Percentiles rank a stretch among this genome's conserved stretches.
Evolutionary conservation across 768 basidiomycete species (phyloP).

Genomic region (Phanerochaete carnosa): DNA sequence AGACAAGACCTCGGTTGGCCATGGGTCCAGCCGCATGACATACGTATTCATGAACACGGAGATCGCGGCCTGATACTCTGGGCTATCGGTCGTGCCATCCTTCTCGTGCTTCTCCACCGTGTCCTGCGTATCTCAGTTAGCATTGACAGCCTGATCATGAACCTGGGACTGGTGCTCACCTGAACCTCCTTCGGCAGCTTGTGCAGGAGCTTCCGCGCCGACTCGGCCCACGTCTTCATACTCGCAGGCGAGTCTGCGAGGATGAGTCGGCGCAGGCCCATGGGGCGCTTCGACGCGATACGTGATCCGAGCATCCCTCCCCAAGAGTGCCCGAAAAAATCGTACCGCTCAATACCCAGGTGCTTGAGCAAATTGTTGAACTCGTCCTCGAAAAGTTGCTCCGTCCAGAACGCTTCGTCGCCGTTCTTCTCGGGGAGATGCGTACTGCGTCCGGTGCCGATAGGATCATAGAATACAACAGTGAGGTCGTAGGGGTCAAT

Average conservation of each 20-base stretch:
- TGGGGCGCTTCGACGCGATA: slow-evolving; percentile 42
- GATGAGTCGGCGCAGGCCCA: slow-evolving; percentile 42
- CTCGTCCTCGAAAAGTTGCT: slow-evolving; percentile 51
- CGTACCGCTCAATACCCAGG: slow-evolving; percentile 40
- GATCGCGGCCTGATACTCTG: slow-evolving; percentile 44
- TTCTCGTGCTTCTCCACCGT: slow-evolving; percentile 36
- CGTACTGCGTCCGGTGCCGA: slow-evolving; percentile 44
- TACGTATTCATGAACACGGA: slow-evolving; percentile 39
- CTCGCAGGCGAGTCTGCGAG: slow-evolving; percentile 42
- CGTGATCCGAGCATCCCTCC: slow-evolving; percentile 49
- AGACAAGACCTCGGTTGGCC: slow-evolving; percentile 36
- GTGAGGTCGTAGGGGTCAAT: slow-evolving; percentile 27
- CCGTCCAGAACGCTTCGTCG: slow-evolving; percentile 36
- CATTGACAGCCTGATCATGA: neutral
- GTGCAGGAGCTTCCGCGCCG: slow-evolving; percentile 26
- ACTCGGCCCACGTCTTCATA: slow-evolving; percentile 38
- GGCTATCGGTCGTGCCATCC: slow-evolving; percentile 37
- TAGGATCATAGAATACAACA: slow-evolving; percentile 49
- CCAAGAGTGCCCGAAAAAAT: slow-evolving; percentile 55
- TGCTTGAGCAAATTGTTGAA: slow-evolving; percentile 44
- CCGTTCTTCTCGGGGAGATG: slow-evolving; percentile 34
- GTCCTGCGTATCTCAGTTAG: neutral
- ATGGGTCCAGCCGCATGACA: slow-evolving; percentile 42
- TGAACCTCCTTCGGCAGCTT: slow-evolving; percentile 37
- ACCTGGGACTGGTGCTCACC: neutral